A percentile compares a stretch with the other conserved stretches of the same genome.
Evolutionary conservation across 345 rosid species (phyloP).

Genomic region (Xanthoceras sorbifolium): DNA sequence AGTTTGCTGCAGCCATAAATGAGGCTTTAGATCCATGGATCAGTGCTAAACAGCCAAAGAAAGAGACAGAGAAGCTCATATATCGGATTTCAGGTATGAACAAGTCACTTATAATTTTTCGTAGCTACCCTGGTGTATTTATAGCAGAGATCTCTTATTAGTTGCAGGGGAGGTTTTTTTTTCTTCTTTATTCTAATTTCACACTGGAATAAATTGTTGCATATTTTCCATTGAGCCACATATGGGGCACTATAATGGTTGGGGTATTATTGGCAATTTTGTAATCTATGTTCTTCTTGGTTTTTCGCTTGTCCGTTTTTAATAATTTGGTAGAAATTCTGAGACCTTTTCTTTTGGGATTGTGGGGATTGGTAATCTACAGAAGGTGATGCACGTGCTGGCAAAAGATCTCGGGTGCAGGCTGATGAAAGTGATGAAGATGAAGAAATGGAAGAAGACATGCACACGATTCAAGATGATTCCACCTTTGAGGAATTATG

Average conservation of each 20-base stretch:
- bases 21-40: constrained; percentile 99
- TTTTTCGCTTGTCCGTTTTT: constrained; percentile 7
- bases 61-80: constrained; percentile 72
- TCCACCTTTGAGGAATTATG: constrained; percentile 77
- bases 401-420: constrained; percentile 76
- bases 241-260: background rate
- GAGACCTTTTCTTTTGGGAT: constrained; percentile 20
- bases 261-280: background rate
- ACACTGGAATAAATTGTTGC: background rate
- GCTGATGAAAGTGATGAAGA: constrained; percentile 69
- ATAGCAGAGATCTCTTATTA: background rate
- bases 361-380: constrained; percentile 33
- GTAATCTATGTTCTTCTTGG: constrained; percentile 9
- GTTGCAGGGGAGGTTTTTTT: background rate
- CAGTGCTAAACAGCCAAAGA: constrained; percentile 88
- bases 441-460: constrained; percentile 53
- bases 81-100: constrained; percentile 78
- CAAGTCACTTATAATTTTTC: background rate
- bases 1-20: constrained; percentile 93
- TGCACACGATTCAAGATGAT: constrained; percentile 49
- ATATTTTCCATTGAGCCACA: background rate
- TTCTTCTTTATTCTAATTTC: background rate
- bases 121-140: background rate
- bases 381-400: constrained; percentile 62
- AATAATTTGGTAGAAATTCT: constrained; percentile 17